These are phyloP conservation scores for Termitomyces titanicus DNA, from an alignment of 768 basidiomycete genomes.

Conservation along the genomic window DNA sequence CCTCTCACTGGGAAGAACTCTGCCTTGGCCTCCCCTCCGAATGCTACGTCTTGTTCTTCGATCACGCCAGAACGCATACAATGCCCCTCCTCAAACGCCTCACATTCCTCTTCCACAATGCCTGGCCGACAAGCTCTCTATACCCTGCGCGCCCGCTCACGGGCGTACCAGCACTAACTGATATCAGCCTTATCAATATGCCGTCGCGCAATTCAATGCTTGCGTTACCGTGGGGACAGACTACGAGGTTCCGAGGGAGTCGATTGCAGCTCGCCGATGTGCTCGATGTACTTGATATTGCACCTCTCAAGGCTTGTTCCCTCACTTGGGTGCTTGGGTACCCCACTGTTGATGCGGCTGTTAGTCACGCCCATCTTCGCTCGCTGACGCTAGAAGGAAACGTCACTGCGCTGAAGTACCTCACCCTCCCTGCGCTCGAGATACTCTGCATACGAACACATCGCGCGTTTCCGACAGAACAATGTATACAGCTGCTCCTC, in stretches of 20 bases:
- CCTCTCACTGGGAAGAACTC: constrained; percentile 6
- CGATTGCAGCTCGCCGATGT: neutral
- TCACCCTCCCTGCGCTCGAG: constrained; percentile 9
- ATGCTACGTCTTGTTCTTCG: neutral
- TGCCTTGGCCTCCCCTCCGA: constrained; percentile 4
- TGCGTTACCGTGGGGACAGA: constrained; percentile 7
- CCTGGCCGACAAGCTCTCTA: neutral
- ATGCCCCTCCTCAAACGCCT: constrained; percentile 2
- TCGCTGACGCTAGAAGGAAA: neutral
- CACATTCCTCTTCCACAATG: constrained; percentile 1
- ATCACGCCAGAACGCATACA: neutral
- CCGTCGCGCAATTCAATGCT: neutral
- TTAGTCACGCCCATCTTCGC: neutral
- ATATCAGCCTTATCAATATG: constrained; percentile 7
- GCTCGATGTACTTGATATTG: neutral
- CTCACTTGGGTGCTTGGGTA: neutral
- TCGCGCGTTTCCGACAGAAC: neutral
- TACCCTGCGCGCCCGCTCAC: neutral
- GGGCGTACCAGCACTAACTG: neutral
- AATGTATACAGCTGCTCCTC: constrained; percentile 2
- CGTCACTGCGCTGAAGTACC: neutral
- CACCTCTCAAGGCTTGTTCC: neutral
- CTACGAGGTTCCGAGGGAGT: constrained; percentile 1
- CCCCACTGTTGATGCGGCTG: neutral
- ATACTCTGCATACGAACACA: neutral